Base-by-base conservation (phyloP, 2,329 filamentous ascomycete species). In the Talaromyces verruculosus region DNA sequence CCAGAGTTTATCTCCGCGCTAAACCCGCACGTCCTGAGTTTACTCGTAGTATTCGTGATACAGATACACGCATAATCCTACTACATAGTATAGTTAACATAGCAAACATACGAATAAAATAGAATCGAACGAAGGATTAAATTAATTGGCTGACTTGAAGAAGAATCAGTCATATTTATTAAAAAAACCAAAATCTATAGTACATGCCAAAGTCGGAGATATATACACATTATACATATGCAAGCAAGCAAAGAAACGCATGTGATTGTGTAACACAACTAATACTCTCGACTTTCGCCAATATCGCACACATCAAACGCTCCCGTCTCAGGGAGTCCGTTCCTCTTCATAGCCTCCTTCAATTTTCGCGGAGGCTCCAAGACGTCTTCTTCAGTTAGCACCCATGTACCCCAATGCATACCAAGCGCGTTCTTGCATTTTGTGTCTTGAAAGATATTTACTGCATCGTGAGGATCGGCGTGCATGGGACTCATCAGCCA, bases 321-420 rank as follows among this genome's bases (percentile, higher is more conserved):
- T 0, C 91, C 92, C 55, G 83, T 85, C 77, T 93, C 90, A 0
- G 85, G 81, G 0, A 96, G 75, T 0, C 86, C 87, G 71, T 88
- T 88, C 72, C 84, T 85, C 71, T 81, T 84, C 74, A 97, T 78
- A 2, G 93, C 93, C 74, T 91, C 83, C 76, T 84, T 89, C 68
- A 97, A 79, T 75, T 91, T 79, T 76, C 77, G 80, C 1, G 93
- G 92, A 55, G 94, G 94, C 79, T 97, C 93, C 65, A 93, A 76
- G 1, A 96, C 90, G 67, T 93, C 90, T 78, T 98, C 94, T 67
- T 87, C 84, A 0, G 93, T 97, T 71, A 97, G 78, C 0, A 91
- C 89, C 92, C 93, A 97, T 0, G 91, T 82, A 2, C 93, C 93
- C 93, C 93, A 97, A 75, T 97, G 94, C 71, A 97, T 97, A 1